phyloP scores from a whole-genome alignment of 225 moss, liverwort and hornwort species.

The Polytrichum formosum region DNA sequence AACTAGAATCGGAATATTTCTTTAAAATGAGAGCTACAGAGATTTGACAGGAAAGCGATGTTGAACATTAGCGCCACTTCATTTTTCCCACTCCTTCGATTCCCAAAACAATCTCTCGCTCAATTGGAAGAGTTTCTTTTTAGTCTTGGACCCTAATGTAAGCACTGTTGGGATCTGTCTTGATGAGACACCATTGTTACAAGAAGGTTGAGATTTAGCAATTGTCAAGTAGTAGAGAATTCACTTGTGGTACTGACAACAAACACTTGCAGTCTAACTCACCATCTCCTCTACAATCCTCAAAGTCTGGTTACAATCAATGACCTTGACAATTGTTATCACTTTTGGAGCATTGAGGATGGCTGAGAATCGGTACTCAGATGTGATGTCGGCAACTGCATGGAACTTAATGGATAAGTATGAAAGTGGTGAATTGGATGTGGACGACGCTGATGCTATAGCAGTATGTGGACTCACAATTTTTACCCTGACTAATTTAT shows the following conservation, averaged over 20 bases:
- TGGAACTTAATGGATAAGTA: slow-evolving; percentile 56
- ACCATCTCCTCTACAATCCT: neutral
- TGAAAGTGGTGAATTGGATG: slow-evolving; percentile 61
- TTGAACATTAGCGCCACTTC: too few species aligned
- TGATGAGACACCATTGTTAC: too few species aligned
- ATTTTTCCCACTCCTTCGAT: too few species aligned
- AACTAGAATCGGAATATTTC: too few species aligned
- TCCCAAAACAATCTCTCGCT: too few species aligned
- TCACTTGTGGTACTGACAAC: neutral
- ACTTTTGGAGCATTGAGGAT: slow-evolving; percentile 72
- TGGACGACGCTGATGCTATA: slow-evolving; percentile 59
- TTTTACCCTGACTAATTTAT: too few species aligned
- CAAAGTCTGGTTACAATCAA: slow-evolving; percentile 4
- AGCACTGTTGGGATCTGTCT: too few species aligned
- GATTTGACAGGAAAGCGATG: too few species aligned
- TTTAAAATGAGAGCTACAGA: too few species aligned
- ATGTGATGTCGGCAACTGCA: slow-evolving; percentile 46
- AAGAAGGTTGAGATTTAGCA: too few species aligned
- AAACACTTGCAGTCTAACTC: neutral
- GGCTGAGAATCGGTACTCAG: slow-evolving; percentile 69
- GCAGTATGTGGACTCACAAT: slow-evolving; percentile 21
- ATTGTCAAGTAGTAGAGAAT: neutral
- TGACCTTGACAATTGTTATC: slow-evolving; percentile 38
- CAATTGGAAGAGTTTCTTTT: too few species aligned
- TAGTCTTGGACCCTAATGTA: too few species aligned